Base-by-base conservation (phyloP, 257 asterid genomes). In the Thymus mandschuricus region DNA sequence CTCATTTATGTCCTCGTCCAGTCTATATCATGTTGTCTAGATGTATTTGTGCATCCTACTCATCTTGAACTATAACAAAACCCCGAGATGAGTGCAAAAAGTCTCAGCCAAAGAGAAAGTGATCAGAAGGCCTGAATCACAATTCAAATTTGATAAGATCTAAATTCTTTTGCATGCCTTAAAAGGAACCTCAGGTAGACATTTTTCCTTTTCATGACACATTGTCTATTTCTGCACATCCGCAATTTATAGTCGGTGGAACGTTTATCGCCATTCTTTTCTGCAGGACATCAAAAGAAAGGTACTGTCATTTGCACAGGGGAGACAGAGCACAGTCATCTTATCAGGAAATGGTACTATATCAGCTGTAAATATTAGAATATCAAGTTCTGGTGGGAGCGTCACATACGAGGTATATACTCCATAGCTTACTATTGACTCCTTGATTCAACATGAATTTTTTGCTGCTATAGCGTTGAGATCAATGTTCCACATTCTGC, bases 271-370 rank as follows among this genome's bases (percentile, higher is more conserved):
- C 28, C 10, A 51, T 71, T 48, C 6, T 60, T 67, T 78, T 60
- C 54, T 68, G 81, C 84, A 88, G 96, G 96, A 88, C 58, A 76
- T 88, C 64, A 79, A 81, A n/a, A 66, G 85, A 64, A 85, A 85
- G 80, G 78, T 88, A 76, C 59, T 81, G 76, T 65, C 86, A n/a
- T 86, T 88, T 77, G 55, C 74, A 67, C 89, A 78, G 75, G 85
- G 88, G 8, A 85, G 83, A 30, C 78, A 85, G 51, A 73, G 80
- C 48, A 64, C 86, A 62, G 84, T 85, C 48, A 59, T 86, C 59
- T 71, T 88, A 76, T 85, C 89, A n/a, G 89, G 84, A 41, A 73
- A 70, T 77, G 92, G 92, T 64, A 75, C 78, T 50, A 15, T 86
- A 75, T 86, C 92, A 64, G 77, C 89, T 27, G 88, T 82, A 71